phyloP scores from a whole-genome alignment of 768 basidiomycete species.

The Phaeolepiota aurea region DNA sequence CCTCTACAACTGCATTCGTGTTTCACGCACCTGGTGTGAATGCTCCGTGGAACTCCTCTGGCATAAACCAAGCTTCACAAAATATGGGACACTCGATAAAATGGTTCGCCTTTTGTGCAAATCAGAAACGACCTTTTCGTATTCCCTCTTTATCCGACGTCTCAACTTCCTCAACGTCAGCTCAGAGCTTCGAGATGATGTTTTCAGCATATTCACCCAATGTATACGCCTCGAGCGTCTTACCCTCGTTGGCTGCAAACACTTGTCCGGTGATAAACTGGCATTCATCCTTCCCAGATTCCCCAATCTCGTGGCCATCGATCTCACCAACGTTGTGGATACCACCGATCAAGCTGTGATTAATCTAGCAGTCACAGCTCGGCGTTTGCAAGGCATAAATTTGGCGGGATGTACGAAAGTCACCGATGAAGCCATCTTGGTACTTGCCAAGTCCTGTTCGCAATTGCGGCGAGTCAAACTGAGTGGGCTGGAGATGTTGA shows the following conservation, averaged over 20 bases:
- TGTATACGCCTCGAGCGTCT: conserved; percentile 85
- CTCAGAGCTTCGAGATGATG: conserved; percentile 60
- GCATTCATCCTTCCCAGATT: conserved; percentile 57
- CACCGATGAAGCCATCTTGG: conserved; percentile 68
- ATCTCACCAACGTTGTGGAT: conserved; percentile 65
- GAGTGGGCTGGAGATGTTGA: conserved; percentile 65
- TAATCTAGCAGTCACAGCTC: conserved; percentile 61
- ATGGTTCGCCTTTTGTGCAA: conserved; percentile 66
- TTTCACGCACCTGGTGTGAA: conserved; percentile 91
- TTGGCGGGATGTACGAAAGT: conserved; percentile 76
- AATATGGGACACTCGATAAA: conserved; percentile 61
- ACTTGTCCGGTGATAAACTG: conserved; percentile 59
- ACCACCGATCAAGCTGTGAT: conserved; percentile 67
- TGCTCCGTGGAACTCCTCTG: conserved; percentile 93
- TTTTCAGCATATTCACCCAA: conserved; percentile 59
- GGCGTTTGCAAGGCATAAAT: conserved; percentile 86
- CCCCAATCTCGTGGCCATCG: conserved; percentile 77
- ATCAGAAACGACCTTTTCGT: conserved; percentile 73
- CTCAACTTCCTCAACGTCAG: conserved; percentile 81
- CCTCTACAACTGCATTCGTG: conserved; percentile 67
- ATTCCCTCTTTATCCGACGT: conserved; percentile 80
- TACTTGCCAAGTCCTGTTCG: conserved; percentile 68
- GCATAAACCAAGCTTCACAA: conserved; percentile 79
- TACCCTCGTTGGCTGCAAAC: conserved; percentile 73
- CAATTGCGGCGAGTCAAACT: conserved; percentile 87